Conservation (phyloP, 306 rosid species). For the Medicago arabica region DNA sequence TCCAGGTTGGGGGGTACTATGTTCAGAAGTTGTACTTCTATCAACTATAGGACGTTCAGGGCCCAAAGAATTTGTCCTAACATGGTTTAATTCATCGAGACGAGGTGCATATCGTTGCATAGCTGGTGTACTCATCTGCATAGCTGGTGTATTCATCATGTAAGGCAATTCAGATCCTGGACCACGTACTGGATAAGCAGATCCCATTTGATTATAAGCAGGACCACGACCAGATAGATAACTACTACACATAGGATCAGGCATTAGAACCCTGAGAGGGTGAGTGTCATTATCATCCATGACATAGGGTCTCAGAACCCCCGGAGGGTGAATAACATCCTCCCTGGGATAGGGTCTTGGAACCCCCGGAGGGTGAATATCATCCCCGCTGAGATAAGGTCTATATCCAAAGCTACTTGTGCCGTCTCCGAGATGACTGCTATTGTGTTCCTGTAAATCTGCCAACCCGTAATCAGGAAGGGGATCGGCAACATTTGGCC, state of each 20-base stretch:
- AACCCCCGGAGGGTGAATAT: neutral
- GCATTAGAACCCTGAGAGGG: slow-evolving; percentile 49
- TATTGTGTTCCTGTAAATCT: slow-evolving; percentile 45
- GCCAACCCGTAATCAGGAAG: slow-evolving; percentile 44
- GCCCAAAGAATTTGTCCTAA: slow-evolving; percentile 45
- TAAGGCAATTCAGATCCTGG: slow-evolving; percentile 42
- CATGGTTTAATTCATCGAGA: slow-evolving; percentile 62
- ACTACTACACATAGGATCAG: slow-evolving; percentile 31
- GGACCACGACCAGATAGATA: slow-evolving; percentile 48
- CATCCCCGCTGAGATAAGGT: slow-evolving; percentile 46
- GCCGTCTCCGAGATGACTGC: slow-evolving; percentile 40
- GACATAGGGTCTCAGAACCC: slow-evolving; percentile 32
- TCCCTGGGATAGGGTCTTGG: slow-evolving; percentile 39
- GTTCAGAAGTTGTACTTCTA: slow-evolving; percentile 38
- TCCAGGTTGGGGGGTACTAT: slow-evolving; percentile 47
- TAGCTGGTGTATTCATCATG: slow-evolving; percentile 35
- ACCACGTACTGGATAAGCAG: slow-evolving; percentile 43
- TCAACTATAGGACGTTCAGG: slow-evolving; percentile 39
- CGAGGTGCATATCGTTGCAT: slow-evolving; percentile 72
- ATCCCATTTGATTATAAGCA: slow-evolving; percentile 32
- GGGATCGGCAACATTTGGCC: slow-evolving; percentile 41
- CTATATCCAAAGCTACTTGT: slow-evolving; percentile 40
- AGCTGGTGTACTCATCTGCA: slow-evolving; percentile 46
- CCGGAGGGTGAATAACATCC: slow-evolving; percentile 34
- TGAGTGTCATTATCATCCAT: slow-evolving; percentile 43